These are phyloP conservation scores for Astrothelium subdiscretum DNA, from an alignment of 495 filamentous ascomycete genomes.

Conservation along the genomic window DNA sequence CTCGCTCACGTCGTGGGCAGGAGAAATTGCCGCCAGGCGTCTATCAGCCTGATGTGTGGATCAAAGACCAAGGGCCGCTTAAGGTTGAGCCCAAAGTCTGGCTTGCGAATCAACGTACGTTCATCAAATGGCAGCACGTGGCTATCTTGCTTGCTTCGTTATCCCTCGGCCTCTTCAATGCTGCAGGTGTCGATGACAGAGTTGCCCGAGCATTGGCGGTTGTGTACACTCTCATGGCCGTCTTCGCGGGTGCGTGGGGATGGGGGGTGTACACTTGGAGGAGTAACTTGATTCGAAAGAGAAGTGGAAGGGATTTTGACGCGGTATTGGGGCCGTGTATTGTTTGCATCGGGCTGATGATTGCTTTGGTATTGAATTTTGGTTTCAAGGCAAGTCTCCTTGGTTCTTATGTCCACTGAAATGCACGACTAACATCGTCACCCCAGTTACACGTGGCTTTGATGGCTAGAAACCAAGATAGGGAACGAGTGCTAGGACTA, in stretches of 20 bases:
- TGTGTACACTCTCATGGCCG: slow-evolving; percentile 69
- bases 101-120: slow-evolving; percentile 95
- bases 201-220: slow-evolving; percentile 65
- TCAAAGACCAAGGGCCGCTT: slow-evolving; percentile 86
- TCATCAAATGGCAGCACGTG: slow-evolving; percentile 96
- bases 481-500: neutral
- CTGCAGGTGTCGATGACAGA: slow-evolving; percentile 58
- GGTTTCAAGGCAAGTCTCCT: slow-evolving; percentile 49
- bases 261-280: slow-evolving; percentile 69
- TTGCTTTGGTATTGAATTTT: slow-evolving; percentile 81
- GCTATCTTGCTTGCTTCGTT: slow-evolving; percentile 71
- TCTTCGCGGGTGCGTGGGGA: slow-evolving; percentile 78
- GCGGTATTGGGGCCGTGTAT: slow-evolving; percentile 72
- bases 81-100: slow-evolving; percentile 94
- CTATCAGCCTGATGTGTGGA: slow-evolving; percentile 65
- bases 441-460: neutral
- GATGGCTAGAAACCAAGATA: neutral
- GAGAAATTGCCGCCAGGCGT: slow-evolving; percentile 67
- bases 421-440: neutral
- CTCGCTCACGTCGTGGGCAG: slow-evolving; percentile 38
- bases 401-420: neutral
- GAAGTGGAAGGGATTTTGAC: slow-evolving; percentile 89
- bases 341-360: slow-evolving; percentile 64
- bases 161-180: slow-evolving; percentile 76
- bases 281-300: slow-evolving; percentile 61